These are phyloP conservation scores for Suhomyces sp. DNA, from an alignment of 805 yeast genomes.

Conservation along the genomic window DNA sequence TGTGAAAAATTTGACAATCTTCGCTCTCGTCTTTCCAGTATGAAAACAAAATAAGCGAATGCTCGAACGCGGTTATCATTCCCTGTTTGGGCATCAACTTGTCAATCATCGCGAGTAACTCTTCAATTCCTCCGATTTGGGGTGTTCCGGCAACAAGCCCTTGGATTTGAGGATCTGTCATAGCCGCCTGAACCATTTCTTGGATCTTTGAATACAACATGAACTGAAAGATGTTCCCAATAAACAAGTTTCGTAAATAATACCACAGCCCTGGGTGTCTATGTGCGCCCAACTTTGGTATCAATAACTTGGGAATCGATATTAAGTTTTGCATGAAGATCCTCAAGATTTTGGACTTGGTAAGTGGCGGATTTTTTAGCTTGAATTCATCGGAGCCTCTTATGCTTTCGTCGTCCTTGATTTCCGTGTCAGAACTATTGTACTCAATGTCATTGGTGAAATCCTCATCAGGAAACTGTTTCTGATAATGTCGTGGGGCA, in stretches of 20 bases:
- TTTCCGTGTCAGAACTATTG: constrained; percentile 9
- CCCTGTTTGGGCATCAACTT: constrained; percentile 11
- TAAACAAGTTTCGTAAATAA: constrained; percentile 31
- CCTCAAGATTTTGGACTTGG: constrained; percentile 23
- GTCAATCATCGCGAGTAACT: constrained; percentile 11
- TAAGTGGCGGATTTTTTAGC: constrained; percentile 20
- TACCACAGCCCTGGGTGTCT: constrained; percentile 43
- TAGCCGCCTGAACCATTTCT: constrained; percentile 17
- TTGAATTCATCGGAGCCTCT: constrained; percentile 14
- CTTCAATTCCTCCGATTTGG: neutral
- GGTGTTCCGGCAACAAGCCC: neutral
- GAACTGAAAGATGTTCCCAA: constrained; percentile 29
- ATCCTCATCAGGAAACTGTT: constrained; percentile 30
- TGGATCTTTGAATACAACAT: constrained; percentile 28
- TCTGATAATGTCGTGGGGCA: constrained; percentile 28
- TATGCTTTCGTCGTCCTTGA: neutral
- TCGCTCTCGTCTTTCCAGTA: constrained; percentile 36
- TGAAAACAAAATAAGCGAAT: constrained; percentile 26
- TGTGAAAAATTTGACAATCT: constrained; percentile 31
- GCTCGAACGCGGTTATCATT: constrained; percentile 21
- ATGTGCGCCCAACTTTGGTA: constrained; percentile 35
- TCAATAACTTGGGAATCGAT: constrained; percentile 30
- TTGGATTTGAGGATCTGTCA: constrained; percentile 8
- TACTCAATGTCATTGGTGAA: constrained; percentile 24
- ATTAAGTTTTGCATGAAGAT: constrained; percentile 27